Conservation (phyloP, 2,329 filamentous ascomycete species). For the Penicillium brevicompactum region DNA sequence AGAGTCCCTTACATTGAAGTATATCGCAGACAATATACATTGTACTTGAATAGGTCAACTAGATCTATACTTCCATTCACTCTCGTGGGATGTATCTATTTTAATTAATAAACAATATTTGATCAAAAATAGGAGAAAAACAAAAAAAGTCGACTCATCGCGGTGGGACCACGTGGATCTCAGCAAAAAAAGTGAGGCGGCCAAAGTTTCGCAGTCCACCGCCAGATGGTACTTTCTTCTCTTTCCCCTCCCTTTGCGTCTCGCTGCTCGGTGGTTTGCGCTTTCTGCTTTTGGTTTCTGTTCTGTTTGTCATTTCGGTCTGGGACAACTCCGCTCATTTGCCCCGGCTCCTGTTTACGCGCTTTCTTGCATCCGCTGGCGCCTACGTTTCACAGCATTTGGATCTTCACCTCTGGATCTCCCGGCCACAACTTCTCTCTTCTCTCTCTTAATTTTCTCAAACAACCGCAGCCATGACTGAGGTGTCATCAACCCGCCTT, state of each 20-base stretch:
- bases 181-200: constrained; percentile 27
- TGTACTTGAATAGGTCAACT: background rate
- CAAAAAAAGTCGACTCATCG: background rate
- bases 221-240: constrained; percentile 22
- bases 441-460: constrained; percentile 3
- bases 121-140: background rate
- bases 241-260: constrained; percentile 4
- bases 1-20: constrained; percentile 16
- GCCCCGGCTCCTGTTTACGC: background rate
- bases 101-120: no score
- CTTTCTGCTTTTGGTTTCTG: background rate
- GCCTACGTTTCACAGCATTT: constrained; percentile 8
- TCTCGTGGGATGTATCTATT: background rate
- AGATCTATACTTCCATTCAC: background rate
- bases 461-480: constrained; percentile 60
- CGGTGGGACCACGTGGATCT: constrained; percentile 25
- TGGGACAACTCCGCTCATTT: background rate
- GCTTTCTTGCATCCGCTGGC: constrained; percentile 14
- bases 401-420: constrained; percentile 5
- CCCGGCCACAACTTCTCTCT: constrained; percentile 5
- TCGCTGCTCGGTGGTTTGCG: background rate
- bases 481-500: constrained; percentile 91
- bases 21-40: background rate
- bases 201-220: constrained; percentile 23
- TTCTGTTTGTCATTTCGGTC: background rate